Evolutionary conservation across 164 flowering plant genomes (phyloP).

Genomic region (Umbilicus rupestris): DNA sequence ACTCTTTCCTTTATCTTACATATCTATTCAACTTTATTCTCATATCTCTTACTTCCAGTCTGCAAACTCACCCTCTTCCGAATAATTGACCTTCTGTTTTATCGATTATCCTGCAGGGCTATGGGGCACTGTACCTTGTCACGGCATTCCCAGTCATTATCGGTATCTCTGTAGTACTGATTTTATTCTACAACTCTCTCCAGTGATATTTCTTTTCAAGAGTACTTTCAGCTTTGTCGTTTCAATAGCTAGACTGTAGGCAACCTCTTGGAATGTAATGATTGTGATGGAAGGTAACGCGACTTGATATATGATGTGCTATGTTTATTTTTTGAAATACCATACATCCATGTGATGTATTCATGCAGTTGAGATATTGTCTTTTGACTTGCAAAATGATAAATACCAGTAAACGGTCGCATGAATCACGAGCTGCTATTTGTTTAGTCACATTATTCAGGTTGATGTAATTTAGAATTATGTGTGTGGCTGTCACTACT

Average conservation of each 20-base stretch:
- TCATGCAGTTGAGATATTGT: not conserved
- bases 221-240: not conserved
- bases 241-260: not conserved
- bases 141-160: constrained; percentile 79
- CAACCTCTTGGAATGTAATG: not conserved
- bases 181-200: constrained; percentile 82
- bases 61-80: not conserved
- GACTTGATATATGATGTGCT: not conserved
- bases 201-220: no score
- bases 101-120: constrained; percentile 55
- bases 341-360: not conserved
- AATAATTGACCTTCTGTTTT: constrained; percentile 10
- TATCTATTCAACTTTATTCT: not conserved
- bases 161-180: constrained; percentile 81
- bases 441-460: not conserved
- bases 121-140: constrained; percentile 79
- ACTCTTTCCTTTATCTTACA: not conserved
- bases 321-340: not conserved
- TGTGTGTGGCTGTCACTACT: constrained; percentile 7
- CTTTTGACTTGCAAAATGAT: not conserved
- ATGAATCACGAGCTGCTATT: not conserved
- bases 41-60: not conserved
- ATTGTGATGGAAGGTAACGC: not conserved
- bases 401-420: not conserved
- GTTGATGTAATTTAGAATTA: not conserved